Conservation (phyloP, 805 yeast genomes). For the Candida coquimbonensis region DNA sequence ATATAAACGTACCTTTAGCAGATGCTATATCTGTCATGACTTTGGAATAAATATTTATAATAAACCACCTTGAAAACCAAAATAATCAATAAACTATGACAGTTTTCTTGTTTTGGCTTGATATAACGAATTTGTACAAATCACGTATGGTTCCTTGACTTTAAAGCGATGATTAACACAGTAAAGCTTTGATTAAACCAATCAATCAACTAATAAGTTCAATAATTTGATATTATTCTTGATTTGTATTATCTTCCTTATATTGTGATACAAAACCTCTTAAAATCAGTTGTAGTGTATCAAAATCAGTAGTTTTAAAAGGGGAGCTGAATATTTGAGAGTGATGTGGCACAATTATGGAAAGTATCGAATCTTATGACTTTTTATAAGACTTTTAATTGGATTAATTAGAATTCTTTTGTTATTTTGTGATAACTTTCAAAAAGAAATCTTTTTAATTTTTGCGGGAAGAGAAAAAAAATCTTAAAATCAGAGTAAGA, state of each 20-base stretch:
- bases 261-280: too few species aligned
- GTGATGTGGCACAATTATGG: not conserved
- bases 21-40: slow-evolving; percentile 18
- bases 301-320: not conserved
- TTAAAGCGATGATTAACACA: too few species aligned
- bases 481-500: not conserved
- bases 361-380: not conserved
- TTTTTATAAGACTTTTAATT: not conserved
- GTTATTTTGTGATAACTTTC: slow-evolving; percentile 2
- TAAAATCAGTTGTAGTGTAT: not conserved
- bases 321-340: too few species aligned
- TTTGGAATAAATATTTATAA: not conserved
- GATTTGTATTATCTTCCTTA: too few species aligned
- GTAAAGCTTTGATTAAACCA: too few species aligned
- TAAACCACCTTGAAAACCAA: too few species aligned
- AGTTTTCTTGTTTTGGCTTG: too few species aligned
- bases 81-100: too few species aligned
- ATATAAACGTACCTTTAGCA: slow-evolving; percentile 7
- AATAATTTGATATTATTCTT: too few species aligned
- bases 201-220: too few species aligned
- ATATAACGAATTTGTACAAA: too few species aligned
- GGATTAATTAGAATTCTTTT: not conserved
- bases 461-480: slow-evolving; percentile 2
- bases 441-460: slow-evolving; percentile 3
- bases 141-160: too few species aligned